Percentiles rank a stretch among this genome's conserved stretches.
Conservation (phyloP, 2,329 filamentous ascomycete genomes). For the Zasmidium angulare region DNA sequence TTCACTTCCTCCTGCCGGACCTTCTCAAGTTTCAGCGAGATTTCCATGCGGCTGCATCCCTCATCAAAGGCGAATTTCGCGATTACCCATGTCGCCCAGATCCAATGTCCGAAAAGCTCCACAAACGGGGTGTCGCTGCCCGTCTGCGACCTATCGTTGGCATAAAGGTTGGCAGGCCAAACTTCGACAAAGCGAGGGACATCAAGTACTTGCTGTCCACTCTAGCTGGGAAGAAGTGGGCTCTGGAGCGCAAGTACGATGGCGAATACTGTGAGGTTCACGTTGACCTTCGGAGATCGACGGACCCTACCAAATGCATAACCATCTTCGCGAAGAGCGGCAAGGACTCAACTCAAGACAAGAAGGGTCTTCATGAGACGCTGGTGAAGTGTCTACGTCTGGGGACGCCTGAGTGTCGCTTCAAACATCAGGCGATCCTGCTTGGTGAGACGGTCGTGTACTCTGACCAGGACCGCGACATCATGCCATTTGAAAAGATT, state of each 20-base stretch:
- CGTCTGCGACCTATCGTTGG: constrained; percentile 41
- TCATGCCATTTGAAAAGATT: constrained; percentile 78
- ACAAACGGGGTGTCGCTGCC: constrained; percentile 34
- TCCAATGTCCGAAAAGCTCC: constrained; percentile 29
- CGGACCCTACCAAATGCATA: constrained; percentile 50
- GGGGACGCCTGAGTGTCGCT: constrained; percentile 55
- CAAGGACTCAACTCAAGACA: constrained; percentile 79
- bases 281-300: constrained; percentile 61
- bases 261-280: constrained; percentile 89
- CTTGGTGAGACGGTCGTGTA: constrained; percentile 83
- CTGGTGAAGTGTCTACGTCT: constrained; percentile 67
- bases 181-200: constrained; percentile 46
- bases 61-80: constrained; percentile 49
- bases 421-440: constrained; percentile 70
- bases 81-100: constrained; percentile 41
- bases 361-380: constrained; percentile 59
- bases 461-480: constrained; percentile 62
- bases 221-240: constrained; percentile 61
- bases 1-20: constrained; percentile 69
- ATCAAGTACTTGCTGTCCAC: constrained; percentile 74
- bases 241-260: constrained; percentile 79
- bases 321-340: constrained; percentile 91
- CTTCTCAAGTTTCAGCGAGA: constrained; percentile 70
- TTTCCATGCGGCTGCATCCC: constrained; percentile 59
- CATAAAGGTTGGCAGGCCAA: constrained; percentile 47